These are phyloP conservation scores for Annona squamosa DNA, from an alignment of 164 flowering plant species.

Conservation along the genomic window DNA sequence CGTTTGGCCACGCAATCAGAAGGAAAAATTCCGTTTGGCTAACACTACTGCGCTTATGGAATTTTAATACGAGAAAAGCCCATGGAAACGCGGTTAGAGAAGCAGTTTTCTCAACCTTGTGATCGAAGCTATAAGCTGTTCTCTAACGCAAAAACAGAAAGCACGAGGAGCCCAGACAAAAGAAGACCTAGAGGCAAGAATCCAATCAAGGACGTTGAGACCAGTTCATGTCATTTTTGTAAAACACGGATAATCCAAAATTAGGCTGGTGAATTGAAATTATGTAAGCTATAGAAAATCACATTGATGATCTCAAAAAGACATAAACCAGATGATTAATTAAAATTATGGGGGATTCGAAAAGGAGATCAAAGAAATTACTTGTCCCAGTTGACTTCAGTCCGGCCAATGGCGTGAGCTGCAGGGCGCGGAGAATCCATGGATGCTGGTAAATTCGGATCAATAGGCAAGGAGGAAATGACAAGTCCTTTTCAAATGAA, in stretches of 20 bases:
- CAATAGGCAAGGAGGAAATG: not conserved
- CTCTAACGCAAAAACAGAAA: too few relatives aligned
- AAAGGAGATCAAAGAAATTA: slow-evolving; percentile 9
- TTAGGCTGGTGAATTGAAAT: not conserved
- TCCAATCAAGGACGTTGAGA: not conserved
- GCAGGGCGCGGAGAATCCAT: slow-evolving; percentile 44
- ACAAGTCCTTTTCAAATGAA: not conserved
- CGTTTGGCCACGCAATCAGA: too few relatives aligned
- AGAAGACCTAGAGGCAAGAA: too few relatives aligned
- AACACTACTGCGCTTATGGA: too few relatives aligned
- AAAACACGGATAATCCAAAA: not conserved
- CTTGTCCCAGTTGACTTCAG: slow-evolving; percentile 94
- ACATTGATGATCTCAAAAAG: not conserved
- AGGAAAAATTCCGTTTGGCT: too few relatives aligned
- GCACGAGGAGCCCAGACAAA: too few relatives aligned
- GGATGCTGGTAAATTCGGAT: slow-evolving; percentile 2
- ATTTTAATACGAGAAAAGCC: too few relatives aligned
- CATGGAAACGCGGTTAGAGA: too few relatives aligned
- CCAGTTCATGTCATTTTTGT: not conserved
- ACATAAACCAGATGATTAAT: not conserved
- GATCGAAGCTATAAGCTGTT: too few relatives aligned
- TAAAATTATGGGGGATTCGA: not conserved
- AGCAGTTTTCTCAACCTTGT: too few relatives aligned
- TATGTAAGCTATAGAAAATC: not conserved
- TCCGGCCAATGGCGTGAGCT: slow-evolving; percentile 39